Evolutionary conservation across 2,329 filamentous ascomycete genomes (phyloP), one percentile per base, ranked within the genome.

Genomic region (Fusarium concolor): DNA sequence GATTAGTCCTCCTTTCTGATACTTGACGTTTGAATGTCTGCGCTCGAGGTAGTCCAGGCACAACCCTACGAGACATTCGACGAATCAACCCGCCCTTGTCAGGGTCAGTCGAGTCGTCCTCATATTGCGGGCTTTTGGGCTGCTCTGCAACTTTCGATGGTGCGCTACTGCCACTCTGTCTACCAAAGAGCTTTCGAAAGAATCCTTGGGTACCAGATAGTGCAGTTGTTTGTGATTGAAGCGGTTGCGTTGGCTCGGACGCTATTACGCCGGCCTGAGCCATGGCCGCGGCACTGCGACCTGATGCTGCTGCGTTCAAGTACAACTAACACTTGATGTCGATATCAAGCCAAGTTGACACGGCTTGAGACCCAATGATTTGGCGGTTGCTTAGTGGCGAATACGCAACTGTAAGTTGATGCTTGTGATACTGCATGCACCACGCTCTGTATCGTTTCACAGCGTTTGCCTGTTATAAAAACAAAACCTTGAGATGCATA

Each of bases 11-110:
- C 66, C 87, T 86, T 79, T 97, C 94, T 28, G 93, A 95, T 76
- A 92, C 87, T 77, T 95, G 93, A 72, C 94, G 88, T 78, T 90
- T 91, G 79, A 96, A 94, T 0, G 93, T 96, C 72, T 90, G 88
- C 6, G 89, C 84, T 47, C 93, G 87, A 38, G 93, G 92, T 37
- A 97, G 81, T 17, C 91, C 90, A 18, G 93, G 91, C 17, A 94
- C 88, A n/a, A 93, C 92, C 74, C 85, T 89, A 70, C 87, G 79
- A 29, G 82, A 82, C 62, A 80, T 76, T 62, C 83, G 82, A 54
- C 81, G 80, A 33, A 80, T 78, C 45, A 82, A 60, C 42, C 78
- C 79, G 22, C 76, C 74, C 60, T 73, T 78, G 52, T 71, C 62
- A 29, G 67, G 62, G 42, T 79, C 79, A 50, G 73, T 74, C 44